Evolutionary conservation across 495 filamentous ascomycete genomes (phyloP), one percentile per base, ranked within the genome.

Genomic region (Lindgomyces ingoldianus): DNA sequence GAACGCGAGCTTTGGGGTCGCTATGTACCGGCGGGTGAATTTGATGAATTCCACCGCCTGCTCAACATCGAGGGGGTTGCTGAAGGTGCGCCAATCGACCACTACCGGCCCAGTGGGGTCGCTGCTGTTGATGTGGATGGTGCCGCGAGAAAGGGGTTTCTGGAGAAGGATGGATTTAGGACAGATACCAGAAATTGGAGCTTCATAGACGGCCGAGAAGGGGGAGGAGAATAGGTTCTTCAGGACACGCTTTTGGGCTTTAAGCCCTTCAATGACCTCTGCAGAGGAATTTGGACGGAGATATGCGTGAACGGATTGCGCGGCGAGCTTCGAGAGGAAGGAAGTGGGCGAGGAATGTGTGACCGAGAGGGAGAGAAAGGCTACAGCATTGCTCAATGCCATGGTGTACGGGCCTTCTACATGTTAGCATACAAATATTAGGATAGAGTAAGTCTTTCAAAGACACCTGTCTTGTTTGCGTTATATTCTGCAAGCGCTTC

Each of bases 61-160:
- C 14, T 52, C 56, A 10, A 74, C 48, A 58, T 83, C 81, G 11
- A 83, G 69, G 14, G 79, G 79, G 61, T 83, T 83, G n/a, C 67
- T 67, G 12, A 83, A 74, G 8, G 76, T 76, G 39, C 80, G 74
- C 56, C 80, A 81, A 72, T 83, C 81, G 10, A 82, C 76, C 0
- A 78, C 45, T 0, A 79, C 80, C 24, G 68, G 48, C 6, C 59
- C 59, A 46, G 74, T 73, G 2, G 70, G 60, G 39, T 68, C 67
- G 26, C 0, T 69, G 52, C 61, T 9, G 74, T 83, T 73, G 59
- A 83, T 75, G 54, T 75, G 75, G 24, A 83, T 74, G 0, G 74
- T 81, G 18, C 81, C 80, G 2, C 81, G 75, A 42, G 73, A 76
- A 0, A 81, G 66, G 0, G 80, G 78, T 58, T 81, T 78, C 33